Evolutionary conservation across 73 alveolate species (phyloP), one percentile per base, ranked within the genome.

Genomic region (Paramecium sexaurelia): DNA sequence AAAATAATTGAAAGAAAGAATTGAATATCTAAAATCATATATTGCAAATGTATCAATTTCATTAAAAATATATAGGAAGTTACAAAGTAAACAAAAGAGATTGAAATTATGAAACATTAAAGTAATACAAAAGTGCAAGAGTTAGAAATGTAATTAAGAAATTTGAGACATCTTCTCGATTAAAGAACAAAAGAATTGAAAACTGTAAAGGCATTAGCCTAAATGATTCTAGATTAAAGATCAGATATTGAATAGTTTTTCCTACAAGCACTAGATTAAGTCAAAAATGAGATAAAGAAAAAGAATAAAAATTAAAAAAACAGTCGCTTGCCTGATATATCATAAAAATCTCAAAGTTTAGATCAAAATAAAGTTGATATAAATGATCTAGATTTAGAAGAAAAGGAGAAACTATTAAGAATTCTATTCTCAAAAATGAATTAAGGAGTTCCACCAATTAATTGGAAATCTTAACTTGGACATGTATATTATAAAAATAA

Each of bases 191-290:
- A 95, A 71, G 99, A 96, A 85, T 66, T 95, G 1, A 96, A 95
- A 45, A 92, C 55, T 75, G 84, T 96, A 20, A 91, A 91, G 61
- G 99, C 97, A 10, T 75, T 96, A 1, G 94, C 96, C 37, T 91
- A 96, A 87, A 96, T 96, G 99, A 96, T 95, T 55, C 51, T 96
- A 6, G 98, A 96, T 75, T 84, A 96, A 55, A 85, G 98, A 75
- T 92, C 96, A 19, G 99, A 96, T 68, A 95, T 95, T 1, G 99
- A 96, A 56, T 87, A 95, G 88, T 96, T 95, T 95, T 95, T 96
- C 92, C 88, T 96, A 5, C 96, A 96, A 61, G 84, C 96, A 1
- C 73, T 96, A 6, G 97, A 96, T 75, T 93, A 94, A 55, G 98
- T 95, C 13, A 96, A 95, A 66, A 98, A 95, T 73, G 98, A 95